Percentiles rank a stretch among this genome's conserved stretches.
phyloP scores from a whole-genome alignment of 192 early-diverging fungal species.

The Gonapodya sp. region DNA sequence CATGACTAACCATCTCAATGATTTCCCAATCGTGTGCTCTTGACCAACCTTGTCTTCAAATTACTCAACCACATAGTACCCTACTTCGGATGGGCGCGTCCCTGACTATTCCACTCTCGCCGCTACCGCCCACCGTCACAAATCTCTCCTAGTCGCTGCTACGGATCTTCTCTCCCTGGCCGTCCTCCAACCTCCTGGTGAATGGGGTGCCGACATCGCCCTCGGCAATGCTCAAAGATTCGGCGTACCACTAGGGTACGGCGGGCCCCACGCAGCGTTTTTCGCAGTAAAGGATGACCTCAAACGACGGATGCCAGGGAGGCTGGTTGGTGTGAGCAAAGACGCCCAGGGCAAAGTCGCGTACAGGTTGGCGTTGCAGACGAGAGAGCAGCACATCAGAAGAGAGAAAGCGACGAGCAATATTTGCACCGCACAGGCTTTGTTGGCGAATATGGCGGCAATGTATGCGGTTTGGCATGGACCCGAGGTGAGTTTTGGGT shows the following conservation, averaged over 20 bases:
- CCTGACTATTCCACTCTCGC: slow-evolving; percentile 72
- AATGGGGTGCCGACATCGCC: slow-evolving; percentile 96
- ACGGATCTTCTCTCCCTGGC: slow-evolving; percentile 91
- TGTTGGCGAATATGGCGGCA: slow-evolving; percentile 98
- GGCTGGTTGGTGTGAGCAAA: slow-evolving; percentile 92
- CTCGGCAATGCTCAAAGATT: slow-evolving; percentile 97
- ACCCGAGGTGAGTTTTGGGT: slow-evolving; percentile 46
- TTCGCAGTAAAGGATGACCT: slow-evolving; percentile 86
- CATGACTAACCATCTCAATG: slow-evolving; percentile 8
- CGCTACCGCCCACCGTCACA: slow-evolving; percentile 64
- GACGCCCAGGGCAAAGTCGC: slow-evolving; percentile 79
- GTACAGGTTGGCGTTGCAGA: slow-evolving; percentile 92
- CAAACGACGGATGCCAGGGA: slow-evolving; percentile 92
- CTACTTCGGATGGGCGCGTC: slow-evolving; percentile 78
- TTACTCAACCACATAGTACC: slow-evolving; percentile 59
- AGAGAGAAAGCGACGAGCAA: slow-evolving; percentile 98
- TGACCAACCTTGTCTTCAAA: slow-evolving; percentile 15
- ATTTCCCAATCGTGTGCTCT: slow-evolving; percentile 11
- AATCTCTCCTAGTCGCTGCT: slow-evolving; percentile 77
- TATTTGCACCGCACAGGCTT: slow-evolving; percentile 98
- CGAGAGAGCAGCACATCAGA: slow-evolving; percentile 98
- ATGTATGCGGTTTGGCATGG: slow-evolving; percentile 99
- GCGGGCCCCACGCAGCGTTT: slow-evolving; percentile 98
- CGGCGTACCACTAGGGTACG: slow-evolving; percentile 96
- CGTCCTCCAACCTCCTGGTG: slow-evolving; percentile 82